A percentile compares a stretch with the other conserved stretches of the same genome.
Conservation (phyloP, 208 protist genomes). For the Phytomonas sp. region DNA sequence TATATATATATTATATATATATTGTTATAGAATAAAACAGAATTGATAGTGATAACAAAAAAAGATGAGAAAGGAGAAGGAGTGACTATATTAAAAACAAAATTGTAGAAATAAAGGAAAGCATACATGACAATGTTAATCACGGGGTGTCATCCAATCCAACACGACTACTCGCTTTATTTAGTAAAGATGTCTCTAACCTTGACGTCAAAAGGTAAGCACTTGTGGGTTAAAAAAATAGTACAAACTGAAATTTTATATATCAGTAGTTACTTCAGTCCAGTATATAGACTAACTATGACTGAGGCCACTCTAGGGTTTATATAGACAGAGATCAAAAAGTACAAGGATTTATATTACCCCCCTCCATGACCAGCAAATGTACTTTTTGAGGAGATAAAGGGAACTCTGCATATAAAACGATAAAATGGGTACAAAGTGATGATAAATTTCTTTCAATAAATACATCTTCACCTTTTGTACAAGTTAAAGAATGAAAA, state of each 20-base stretch:
- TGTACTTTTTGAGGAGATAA: neutral
- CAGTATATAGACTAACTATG: conserved; percentile 2
- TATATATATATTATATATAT: conserved; percentile 13
- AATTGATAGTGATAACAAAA: conserved; percentile 1
- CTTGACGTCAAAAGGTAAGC: neutral
- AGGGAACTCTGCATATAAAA: neutral
- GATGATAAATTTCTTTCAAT: neutral
- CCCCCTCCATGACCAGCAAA: neutral
- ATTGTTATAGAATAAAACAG: conserved; percentile 1
- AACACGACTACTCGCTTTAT: neutral
- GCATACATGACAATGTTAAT: neutral
- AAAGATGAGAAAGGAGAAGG: conserved; percentile 4
- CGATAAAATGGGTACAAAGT: neutral
- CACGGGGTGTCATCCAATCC: neutral
- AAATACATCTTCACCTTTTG: neutral
- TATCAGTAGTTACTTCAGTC: neutral
- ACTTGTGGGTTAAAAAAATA: conserved; percentile 6
- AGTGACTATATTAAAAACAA: neutral
- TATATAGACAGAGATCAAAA: neutral
- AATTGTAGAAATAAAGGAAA: conserved; percentile 7
- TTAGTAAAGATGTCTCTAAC: neutral
- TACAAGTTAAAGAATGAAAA: neutral
- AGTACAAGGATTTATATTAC: neutral
- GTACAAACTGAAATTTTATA: neutral
- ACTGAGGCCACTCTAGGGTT: neutral